Evolutionary conservation across 23 red algal species (phyloP).

Genomic region (Gracilaria gracilis): DNA sequence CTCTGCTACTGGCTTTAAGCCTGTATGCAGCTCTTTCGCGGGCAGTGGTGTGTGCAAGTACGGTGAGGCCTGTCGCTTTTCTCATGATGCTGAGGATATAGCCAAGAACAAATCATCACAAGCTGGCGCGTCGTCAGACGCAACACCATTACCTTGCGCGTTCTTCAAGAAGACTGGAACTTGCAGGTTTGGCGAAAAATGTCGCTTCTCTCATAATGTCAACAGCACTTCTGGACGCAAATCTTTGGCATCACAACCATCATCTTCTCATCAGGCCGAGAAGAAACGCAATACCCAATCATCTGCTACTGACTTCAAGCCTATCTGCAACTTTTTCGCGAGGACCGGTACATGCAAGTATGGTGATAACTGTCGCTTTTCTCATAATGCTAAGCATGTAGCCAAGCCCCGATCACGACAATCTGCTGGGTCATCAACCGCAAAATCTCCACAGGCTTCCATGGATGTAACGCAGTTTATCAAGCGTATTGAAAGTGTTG

Average conservation of each 20-base stretch:
- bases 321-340: neutral
- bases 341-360: slow-evolving; percentile 25
- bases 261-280: neutral
- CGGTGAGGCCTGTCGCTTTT: slow-evolving; percentile 6
- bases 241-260: neutral
- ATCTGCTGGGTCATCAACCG: neutral
- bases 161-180: slow-evolving; percentile 16
- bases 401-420: neutral
- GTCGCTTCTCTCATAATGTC: slow-evolving; percentile 23
- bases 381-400: neutral
- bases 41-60: slow-evolving; percentile 10
- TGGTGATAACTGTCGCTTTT: slow-evolving; percentile 16
- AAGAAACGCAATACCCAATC: neutral
- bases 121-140: neutral
- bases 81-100: neutral
- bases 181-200: slow-evolving; percentile 37
- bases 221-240: neutral
- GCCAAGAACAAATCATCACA: neutral
- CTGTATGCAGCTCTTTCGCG: neutral
- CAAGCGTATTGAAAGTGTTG: neutral
- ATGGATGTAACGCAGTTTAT: slow-evolving; percentile 15
- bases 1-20: too few relatives aligned
- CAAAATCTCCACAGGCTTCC: neutral
- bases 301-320: neutral
- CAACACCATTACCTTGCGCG: neutral